These are phyloP conservation scores for Tolypocladium cylindrosporum DNA, from an alignment of 2,329 filamentous ascomycete species.

Conservation along the genomic window DNA sequence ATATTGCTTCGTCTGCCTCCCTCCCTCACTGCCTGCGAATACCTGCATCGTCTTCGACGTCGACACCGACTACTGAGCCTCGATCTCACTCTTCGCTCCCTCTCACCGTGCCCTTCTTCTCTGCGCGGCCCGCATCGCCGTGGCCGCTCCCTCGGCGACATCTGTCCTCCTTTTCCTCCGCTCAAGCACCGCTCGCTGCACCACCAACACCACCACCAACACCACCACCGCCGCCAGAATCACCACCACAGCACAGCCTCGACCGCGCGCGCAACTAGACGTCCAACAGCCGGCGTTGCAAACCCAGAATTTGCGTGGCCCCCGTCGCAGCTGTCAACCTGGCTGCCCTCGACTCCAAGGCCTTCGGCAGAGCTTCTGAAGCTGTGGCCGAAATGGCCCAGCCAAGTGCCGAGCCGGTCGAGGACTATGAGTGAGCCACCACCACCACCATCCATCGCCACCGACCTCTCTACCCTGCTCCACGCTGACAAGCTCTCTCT, in stretches of 20 bases:
- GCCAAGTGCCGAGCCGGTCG: constrained; percentile 51
- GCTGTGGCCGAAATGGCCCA: constrained; percentile 62
- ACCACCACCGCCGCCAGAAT: not conserved
- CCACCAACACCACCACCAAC: not conserved
- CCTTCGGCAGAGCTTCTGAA: constrained; percentile 53
- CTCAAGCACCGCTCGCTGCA: not conserved
- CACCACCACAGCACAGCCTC: not conserved
- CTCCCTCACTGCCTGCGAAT: not conserved
- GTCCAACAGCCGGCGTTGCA: not conserved
- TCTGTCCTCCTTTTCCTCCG: not conserved
- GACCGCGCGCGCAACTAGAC: not conserved
- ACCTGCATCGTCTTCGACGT: not conserved
- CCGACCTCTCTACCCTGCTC: not conserved
- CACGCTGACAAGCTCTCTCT: not conserved
- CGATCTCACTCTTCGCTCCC: not conserved
- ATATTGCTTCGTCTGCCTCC: not conserved
- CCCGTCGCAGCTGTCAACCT: constrained; percentile 34
- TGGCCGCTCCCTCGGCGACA: not conserved
- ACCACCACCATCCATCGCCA: not conserved
- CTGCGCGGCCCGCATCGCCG: not conserved
- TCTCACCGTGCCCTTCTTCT: not conserved
- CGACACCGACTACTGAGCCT: not conserved
- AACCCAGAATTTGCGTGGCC: not conserved
- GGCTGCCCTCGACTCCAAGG: constrained; percentile 50
- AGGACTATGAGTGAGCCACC: constrained; percentile 53